Base-by-base conservation (phyloP, 2,329 filamentous ascomycete genomes). In the Cladosporium sp. region DNA sequence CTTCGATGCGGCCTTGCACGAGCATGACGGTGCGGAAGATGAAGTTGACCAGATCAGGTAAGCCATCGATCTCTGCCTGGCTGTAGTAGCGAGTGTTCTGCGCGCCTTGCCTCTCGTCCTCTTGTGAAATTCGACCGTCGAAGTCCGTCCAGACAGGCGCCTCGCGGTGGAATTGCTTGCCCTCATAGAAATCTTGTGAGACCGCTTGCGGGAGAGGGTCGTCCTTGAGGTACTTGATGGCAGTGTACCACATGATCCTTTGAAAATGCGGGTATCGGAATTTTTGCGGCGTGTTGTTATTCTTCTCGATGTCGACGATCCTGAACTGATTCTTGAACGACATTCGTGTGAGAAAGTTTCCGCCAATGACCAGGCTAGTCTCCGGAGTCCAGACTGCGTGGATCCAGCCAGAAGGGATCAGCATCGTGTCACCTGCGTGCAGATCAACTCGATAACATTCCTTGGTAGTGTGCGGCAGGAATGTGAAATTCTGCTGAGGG, bases 391-490 rank as follows among this genome's bases (percentile, higher is more conserved):
- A 85, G 7, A 86, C 83, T 19, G 83, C 83, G 62, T 86, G 83
- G 49, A 86, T 86, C 83, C 83, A 86, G 16, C 83, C 83, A 33
- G 83, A 84, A 4, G 83, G 83, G 57, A 86, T 86, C 41, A 86
- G 71, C 79, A 86, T 85, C 3, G 83, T 86, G 62, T 86, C 83
- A 33, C 83, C 83, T 56, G 81, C 80, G 46, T 75, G 77, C 4
- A 86, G 73, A 63, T 86, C 82, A 41, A 86, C 81, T 44, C 83
- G 74, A 61, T 82, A 85, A 65, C 82, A 85, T 59, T 85, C 82
- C 56, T 83, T 83, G 14, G 81, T 82, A 58, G 83, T 77, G 54
- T 81, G 76, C 4, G 80, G 81, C 33, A 86, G 74, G 66, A 83
- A 86, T 10, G 81, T 85, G 56, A 77, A 81, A 55, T 85, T 83